Base-by-base conservation (phyloP, 768 basidiomycete species). In the Boletus rubescentipes region DNA sequence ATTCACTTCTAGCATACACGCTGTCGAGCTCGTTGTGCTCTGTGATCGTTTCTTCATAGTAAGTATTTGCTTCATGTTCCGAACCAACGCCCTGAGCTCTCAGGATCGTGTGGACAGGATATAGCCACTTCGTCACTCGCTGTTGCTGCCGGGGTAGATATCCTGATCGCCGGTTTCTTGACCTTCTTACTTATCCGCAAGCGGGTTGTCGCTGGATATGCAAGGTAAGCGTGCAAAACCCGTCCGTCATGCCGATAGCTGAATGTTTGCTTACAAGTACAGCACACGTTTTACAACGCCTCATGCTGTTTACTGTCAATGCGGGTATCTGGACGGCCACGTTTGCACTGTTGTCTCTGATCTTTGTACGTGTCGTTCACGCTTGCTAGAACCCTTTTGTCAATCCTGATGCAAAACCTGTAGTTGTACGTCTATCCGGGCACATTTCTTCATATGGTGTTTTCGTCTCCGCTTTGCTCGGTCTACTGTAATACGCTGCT, bases 281-380 rank as follows among this genome's bases (percentile, higher is more conserved):
- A 15, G 36, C 21, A 2, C 32, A 48, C 11, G 2, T 62, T n/a
- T 44, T 62, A 5, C 53, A 53, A 36, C 53, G 53, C 16, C 49
- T 63, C 7, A 44, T 4, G 0, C 8, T 63, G 7, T 59, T 59
- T 26, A 43, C 53, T 1, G 43, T 53, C 9, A 47, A 50, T 18
- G 48, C 53, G 5, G 73, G 80, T 1, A 75, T 82, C 11, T 79
- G 77, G 14, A 74, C 81, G 15, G 83, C 85, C 55, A 78, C 78
- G 0, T 66, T 62, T 5, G 69, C 75, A 6, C 81, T 83, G 65
- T 76, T 78, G 4, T 68, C 43, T 2, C 0, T 45, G 9, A 80
- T 53, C 78, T 79, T 12, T 77, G 86, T 52, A 15, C 6, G 44
- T 46, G 14, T 20, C 37, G 3, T 32, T 32, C 15, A n/a, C 2